phyloP scores from a whole-genome alignment of 345 rosid species.

The Brassica incana region DNA sequence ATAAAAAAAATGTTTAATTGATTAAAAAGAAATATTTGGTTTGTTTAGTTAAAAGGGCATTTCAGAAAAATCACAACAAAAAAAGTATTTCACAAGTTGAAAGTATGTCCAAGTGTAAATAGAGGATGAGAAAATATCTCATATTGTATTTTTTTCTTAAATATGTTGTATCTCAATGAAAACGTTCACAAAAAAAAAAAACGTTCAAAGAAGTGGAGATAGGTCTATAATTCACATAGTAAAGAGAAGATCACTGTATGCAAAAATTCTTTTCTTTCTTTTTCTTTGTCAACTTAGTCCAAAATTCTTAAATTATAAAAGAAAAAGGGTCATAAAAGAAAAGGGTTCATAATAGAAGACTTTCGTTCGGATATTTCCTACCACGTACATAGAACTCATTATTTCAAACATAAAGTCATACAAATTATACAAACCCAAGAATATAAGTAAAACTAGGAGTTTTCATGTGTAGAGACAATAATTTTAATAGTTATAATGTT shows the following conservation, averaged over 20 bases:
- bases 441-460: not conserved
- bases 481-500: too few species aligned
- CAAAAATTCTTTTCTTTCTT: not conserved
- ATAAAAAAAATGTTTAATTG: too few species aligned
- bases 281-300: conserved; percentile 13
- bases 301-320: not conserved
- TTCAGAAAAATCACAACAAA: too few species aligned
- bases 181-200: not conserved
- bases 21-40: too few species aligned
- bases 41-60: too few species aligned
- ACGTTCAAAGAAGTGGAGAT: conserved; percentile 14
- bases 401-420: conserved; percentile 25
- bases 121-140: too few species aligned
- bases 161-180: not conserved
- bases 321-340: not conserved
- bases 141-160: too few species aligned
- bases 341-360: not conserved
- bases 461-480: too few species aligned
- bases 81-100: too few species aligned
- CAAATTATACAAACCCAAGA: conserved; percentile 14
- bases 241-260: conserved; percentile 2
- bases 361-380: conserved; percentile 20
- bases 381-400: conserved; percentile 3
- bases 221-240: conserved; percentile 5
- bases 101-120: too few species aligned